Base-by-base conservation (phyloP, 202 grass and related monocot genomes). In the Zoysia matrella region DNA sequence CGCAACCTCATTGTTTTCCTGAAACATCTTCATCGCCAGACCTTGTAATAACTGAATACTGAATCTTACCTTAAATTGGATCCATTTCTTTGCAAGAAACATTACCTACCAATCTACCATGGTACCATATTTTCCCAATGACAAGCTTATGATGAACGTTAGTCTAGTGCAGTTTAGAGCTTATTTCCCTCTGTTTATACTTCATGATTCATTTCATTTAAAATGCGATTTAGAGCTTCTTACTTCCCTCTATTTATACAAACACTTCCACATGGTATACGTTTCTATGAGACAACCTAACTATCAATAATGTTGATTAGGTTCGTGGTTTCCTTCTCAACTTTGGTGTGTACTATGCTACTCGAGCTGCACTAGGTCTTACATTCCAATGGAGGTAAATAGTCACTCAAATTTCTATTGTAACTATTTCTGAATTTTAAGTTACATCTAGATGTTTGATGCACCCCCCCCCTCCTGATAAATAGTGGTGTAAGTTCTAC, bases 311-410 rank as follows among this genome's bases (percentile, higher is more conserved):
- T 30, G 36, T 84, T 85, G 11, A 70, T 73, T 85, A 99, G 93
- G 96, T 99, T 64, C 96, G 96, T 60, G 96, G 96, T 36, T 99
- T 99, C 85, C 92, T 99, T 87, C 92, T 99, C 60, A 99, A 99
- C 80, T 99, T 95, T 93, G 96, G 96, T 22, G 96, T 99, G 47
- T 99, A 99, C 86, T 99, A 99, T 90, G 96, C 96, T 60, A 99
- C 96, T 81, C 93, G 89, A 87, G 91, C 91, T 79, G 93, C 96
- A 72, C 72, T 99, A 65, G 96, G 93, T 81, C 93, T 96, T 82
- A 67, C 96, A 81, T 99, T 99, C 82, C 93, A 87, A 69, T 99
- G 93, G 93, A 99, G 96, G 96, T 98, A 98, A 72, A 71, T 67
- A 75, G 61, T 88, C 11, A 12, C 14, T 52, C 71, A 60, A 82